Evolutionary conservation across 2,329 filamentous ascomycete species (phyloP).

Genomic region (Colletotrichum acutatum): DNA sequence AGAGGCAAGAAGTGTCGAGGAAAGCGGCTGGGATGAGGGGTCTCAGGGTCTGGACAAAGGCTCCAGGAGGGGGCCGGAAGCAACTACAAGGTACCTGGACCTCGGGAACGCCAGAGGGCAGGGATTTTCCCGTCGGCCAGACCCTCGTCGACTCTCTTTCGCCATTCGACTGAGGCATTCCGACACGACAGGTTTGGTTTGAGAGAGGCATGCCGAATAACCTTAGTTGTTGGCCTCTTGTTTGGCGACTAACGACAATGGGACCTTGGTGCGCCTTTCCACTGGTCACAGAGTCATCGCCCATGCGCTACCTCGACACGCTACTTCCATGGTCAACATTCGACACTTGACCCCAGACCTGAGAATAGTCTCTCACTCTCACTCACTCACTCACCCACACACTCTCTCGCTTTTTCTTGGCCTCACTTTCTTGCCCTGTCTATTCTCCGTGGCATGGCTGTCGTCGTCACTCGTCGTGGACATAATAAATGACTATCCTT

Average conservation of each 20-base stretch:
- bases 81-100: background rate
- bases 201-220: conserved; percentile 18
- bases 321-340: background rate
- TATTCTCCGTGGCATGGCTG: background rate
- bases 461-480: no score
- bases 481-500: background rate
- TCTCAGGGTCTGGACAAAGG: background rate
- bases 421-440: background rate
- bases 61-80: background rate
- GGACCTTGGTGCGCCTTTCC: conserved; percentile 1
- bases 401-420: background rate
- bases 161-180: conserved; percentile 28
- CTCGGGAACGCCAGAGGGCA: background rate
- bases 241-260: conserved; percentile 18
- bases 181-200: conserved; percentile 19
- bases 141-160: conserved; percentile 7
- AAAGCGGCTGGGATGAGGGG: background rate
- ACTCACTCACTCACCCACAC: no score
- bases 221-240: conserved; percentile 14
- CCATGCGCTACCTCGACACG: background rate
- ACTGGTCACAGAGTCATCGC: background rate
- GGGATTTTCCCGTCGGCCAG: background rate
- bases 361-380: background rate
- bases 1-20: background rate
- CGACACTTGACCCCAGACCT: background rate